Conservation (phyloP, 176 grass and related monocot genomes). For the Saccharum spontaneum region DNA sequence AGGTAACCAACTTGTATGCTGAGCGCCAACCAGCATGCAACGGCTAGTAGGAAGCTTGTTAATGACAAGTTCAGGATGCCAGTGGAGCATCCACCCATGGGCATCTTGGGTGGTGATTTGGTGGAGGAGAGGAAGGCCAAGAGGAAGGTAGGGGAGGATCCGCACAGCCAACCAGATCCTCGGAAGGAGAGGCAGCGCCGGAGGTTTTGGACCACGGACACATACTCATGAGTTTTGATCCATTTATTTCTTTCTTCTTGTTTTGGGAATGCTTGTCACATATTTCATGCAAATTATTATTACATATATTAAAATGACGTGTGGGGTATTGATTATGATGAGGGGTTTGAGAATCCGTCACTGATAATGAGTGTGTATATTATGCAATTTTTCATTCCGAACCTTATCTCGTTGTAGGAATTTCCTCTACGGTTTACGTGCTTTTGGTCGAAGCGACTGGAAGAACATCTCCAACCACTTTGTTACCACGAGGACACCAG, state of each 20-base stretch:
- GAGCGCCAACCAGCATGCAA: not conserved
- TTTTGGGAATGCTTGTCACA: not conserved
- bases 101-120: not conserved
- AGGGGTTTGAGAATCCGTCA: not conserved
- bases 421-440: not conserved
- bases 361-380: not conserved
- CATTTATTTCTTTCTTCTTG: not conserved
- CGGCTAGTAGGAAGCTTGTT: not conserved
- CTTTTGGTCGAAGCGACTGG: not conserved
- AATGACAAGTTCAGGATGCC: not conserved
- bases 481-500: not conserved
- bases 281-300: not conserved
- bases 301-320: too few relatives aligned
- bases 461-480: not conserved
- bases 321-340: not conserved
- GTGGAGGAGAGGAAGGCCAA: not conserved
- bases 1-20: conserved; percentile 29
- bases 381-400: not conserved
- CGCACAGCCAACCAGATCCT: not conserved
- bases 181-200: not conserved
- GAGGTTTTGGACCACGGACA: conserved; percentile 4
- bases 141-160: not conserved
- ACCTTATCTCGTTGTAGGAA: not conserved
- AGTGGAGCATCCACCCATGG: not conserved
- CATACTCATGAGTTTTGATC: not conserved